These are phyloP conservation scores for Triticum dicoccoides DNA, from an alignment of 176 grass and related monocot genomes.

Conservation along the genomic window DNA sequence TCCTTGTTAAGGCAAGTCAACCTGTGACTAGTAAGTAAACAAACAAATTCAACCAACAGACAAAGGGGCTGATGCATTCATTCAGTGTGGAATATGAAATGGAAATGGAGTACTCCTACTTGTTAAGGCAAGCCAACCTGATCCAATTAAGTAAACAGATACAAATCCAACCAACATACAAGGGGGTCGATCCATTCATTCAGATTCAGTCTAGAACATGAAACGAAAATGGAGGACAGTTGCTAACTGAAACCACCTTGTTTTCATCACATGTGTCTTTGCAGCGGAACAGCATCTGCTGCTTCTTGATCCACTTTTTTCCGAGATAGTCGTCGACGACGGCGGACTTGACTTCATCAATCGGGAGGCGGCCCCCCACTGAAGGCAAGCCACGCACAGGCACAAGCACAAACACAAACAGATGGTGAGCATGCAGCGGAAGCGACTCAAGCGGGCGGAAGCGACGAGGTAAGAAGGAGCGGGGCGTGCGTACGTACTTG, in stretches of 20 bases:
- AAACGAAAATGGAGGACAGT: neutral
- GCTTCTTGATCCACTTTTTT: neutral
- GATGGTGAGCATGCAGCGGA: neutral
- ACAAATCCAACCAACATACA: neutral
- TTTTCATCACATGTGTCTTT: slow-evolving; percentile 28
- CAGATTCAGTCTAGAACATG: neutral
- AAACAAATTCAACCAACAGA: neutral
- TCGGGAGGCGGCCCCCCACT: slow-evolving; percentile 37
- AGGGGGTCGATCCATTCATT: neutral
- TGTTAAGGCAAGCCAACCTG: neutral
- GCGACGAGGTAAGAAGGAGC: neutral
- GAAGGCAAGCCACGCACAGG: neutral
- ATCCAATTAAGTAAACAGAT: neutral
- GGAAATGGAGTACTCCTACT: neutral
- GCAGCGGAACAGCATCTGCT: slow-evolving; percentile 31
- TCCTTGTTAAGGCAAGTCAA: too few relatives aligned
- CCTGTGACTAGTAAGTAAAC: too few relatives aligned
- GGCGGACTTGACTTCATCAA: slow-evolving; percentile 14
- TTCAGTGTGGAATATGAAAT: neutral
- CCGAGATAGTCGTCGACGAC: slow-evolving; percentile 15
- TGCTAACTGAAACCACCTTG: neutral
- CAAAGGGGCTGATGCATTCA: neutral
- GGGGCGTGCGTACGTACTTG: slow-evolving; percentile 17
- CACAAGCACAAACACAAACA: neutral
- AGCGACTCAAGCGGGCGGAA: neutral